Evolutionary conservation across 169 alveolate species (phyloP), one percentile per base, ranked within the genome.

Genomic region (Plasmodium gaboni): DNA sequence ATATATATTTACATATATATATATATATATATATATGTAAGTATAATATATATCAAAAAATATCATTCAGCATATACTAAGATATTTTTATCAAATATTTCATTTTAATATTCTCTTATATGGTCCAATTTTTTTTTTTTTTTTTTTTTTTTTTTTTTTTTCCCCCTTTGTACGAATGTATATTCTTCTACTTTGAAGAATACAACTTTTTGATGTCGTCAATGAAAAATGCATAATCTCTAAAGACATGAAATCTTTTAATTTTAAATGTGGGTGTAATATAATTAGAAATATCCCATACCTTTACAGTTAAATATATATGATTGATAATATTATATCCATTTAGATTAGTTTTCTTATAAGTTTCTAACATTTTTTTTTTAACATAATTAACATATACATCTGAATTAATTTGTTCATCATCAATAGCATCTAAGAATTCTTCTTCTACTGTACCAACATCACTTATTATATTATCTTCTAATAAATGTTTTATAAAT

Each of bases 191-290:
- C 71, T 28, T 74, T 60, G 22, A 64, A 5, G 17, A 15, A 24
- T 76, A 64, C 1, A 13, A 13, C 9, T 63, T 42, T 17, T 76
- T 63, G 5, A 48, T 28, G 4, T 83, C 57, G 10, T 83, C 60
- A 6, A 83, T 55, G 67, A 22, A 83, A 48, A 46, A 51, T 0
- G 68, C 44, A 26, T 55, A 83, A 70, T 83, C 91, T n/a, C 57
- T 68, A 42, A 83, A 22, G 10, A 83, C 63, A 8, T 38, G 12
- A 60, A 83, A 83, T 53, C 83, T 38, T 19, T 50, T 53, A 13
- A 83, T 53, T 46, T 83, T 83, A 48, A 68, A 46, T 1, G 91
- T 83, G 1, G 80, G 91, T 12, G 91, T 83, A 13, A 83, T 15
- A 44, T 83, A 83, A 50, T 83, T 69, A 64, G 59, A 15, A 12